These are phyloP conservation scores for Heterobasidion irregulare DNA, from an alignment of 1,284 basidiomycete species.

Conservation along the genomic window DNA sequence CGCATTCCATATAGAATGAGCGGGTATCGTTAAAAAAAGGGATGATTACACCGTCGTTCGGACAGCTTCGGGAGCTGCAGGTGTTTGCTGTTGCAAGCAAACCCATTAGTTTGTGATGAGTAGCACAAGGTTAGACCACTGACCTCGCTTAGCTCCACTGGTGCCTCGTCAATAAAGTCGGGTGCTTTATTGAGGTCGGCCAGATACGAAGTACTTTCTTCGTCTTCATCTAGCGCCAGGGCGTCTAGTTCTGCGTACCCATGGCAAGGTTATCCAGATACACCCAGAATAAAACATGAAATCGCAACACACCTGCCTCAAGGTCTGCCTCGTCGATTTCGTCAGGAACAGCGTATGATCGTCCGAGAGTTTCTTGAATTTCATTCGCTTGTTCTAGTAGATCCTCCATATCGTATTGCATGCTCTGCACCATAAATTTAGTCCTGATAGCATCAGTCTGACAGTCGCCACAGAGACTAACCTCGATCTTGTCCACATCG, in stretches of 20 bases:
- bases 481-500: constrained; percentile 98
- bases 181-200: constrained; percentile 79
- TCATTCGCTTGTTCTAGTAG: constrained; percentile 96
- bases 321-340: constrained; percentile 97
- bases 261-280: constrained; percentile 6
- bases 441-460: not conserved
- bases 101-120: not conserved
- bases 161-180: constrained; percentile 85
- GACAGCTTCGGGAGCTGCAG: constrained; percentile 39
- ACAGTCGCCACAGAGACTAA: constrained; percentile 24
- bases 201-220: constrained; percentile 82
- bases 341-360: constrained; percentile 95
- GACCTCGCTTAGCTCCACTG: constrained; percentile 59
- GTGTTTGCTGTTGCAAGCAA: constrained; percentile 3
- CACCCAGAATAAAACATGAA: not conserved
- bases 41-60: constrained; percentile 32
- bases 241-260: constrained; percentile 74
- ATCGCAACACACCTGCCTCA: constrained; percentile 70
- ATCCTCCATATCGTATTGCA: constrained; percentile 98
- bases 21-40: not conserved
- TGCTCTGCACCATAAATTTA: constrained; percentile 44
- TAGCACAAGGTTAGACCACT: constrained; percentile 9
- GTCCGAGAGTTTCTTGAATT: constrained; percentile 89
- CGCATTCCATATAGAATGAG: too few species aligned
- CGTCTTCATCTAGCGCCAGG: constrained; percentile 79